Evolutionary conservation across 2,329 filamentous ascomycete genomes (phyloP).

Genomic region (Trichoderma sp.): DNA sequence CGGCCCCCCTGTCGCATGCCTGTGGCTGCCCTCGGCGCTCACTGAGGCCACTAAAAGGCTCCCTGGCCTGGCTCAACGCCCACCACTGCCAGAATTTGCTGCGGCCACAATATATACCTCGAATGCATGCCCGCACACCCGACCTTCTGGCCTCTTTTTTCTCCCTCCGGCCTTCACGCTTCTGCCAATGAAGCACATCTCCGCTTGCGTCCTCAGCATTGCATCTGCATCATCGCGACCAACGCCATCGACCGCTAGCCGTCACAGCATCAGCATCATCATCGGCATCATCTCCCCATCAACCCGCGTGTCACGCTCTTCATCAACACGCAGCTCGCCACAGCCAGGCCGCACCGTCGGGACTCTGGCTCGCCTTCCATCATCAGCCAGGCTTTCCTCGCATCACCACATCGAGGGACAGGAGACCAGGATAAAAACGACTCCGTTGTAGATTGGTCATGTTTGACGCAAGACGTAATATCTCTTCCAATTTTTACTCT

Average conservation of each 20-base stretch:
- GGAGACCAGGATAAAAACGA: constrained; percentile 27
- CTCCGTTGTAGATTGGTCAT: constrained; percentile 45
- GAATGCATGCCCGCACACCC: constrained; percentile 36
- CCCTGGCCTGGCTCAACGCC: constrained; percentile 26
- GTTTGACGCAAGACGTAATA: constrained; percentile 58
- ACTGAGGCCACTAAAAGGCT: neutral
- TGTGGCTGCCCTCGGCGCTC: constrained; percentile 31
- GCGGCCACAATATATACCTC: constrained; percentile 41
- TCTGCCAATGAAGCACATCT: constrained; percentile 42
- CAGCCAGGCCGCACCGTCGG: constrained; percentile 34
- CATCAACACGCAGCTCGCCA: constrained; percentile 38
- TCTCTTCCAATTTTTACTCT: constrained; percentile 56
- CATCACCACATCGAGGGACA: constrained; percentile 30
- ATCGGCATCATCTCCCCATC: neutral
- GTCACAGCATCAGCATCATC: constrained; percentile 27
- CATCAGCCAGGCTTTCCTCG: constrained; percentile 24
- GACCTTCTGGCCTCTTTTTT: constrained; percentile 7
- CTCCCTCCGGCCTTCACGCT: constrained; percentile 36
- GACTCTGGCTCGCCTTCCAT: constrained; percentile 33
- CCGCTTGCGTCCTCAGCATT: constrained; percentile 20
- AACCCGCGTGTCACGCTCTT: neutral
- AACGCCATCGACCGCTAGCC: constrained; percentile 31
- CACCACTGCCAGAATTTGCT: constrained; percentile 35
- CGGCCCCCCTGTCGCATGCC: constrained; percentile 35
- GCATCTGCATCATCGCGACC: constrained; percentile 28